Base-by-base conservation (phyloP, 2,329 filamentous ascomycete genomes). In the Fusarium solani-melongenae region DNA sequence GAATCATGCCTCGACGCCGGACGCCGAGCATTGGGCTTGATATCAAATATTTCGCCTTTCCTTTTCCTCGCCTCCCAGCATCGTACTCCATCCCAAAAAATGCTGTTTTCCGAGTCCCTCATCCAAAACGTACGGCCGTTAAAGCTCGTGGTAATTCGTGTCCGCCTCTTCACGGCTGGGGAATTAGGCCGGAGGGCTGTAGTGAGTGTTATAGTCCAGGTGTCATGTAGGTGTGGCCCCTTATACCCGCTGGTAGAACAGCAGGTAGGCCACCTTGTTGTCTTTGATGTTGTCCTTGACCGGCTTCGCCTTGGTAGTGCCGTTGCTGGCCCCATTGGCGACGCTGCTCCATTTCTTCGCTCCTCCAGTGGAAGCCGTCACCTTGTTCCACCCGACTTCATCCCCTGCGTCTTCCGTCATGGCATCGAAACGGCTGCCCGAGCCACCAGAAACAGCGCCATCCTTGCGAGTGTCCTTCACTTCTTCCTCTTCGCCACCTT, bases 211-310 rank as follows among this genome's bases (percentile, higher is more conserved):
- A 58, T 66, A 70, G 64, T 69, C 64, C 24, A 38, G 56, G 57
- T 44, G 39, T 20, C 49, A 57, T 64, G 31, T 57, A 24, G 53
- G 53, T 11, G 38, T 63, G 41, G 39, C 44, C 53, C 36, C 58
- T 79, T 75, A 90, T 69, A 96, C 89, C 78, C 91, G 91, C 85
- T 98, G 93, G 83, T 99, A 99, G 84, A 99, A 97, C 79, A 99
- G 85, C 75, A 99, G 90, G 84, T 99, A 99, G 5, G 96, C 96
- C 67, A 98, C 96, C 87, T 97, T 98, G 87, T 96, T 98, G 82
- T 98, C 96, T 83, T 94, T 94, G 80, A 93, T 89, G 74, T 84
- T 89, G 77, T 91, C 91, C 82, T 90, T 87, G 81, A 86, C 71
- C 82, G 90, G 83, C 84, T 90, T 87, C 79, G 86, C 74, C 85